Evolutionary conservation across 345 rosid species (phyloP).

Genomic region (Bruguiera sexangula): DNA sequence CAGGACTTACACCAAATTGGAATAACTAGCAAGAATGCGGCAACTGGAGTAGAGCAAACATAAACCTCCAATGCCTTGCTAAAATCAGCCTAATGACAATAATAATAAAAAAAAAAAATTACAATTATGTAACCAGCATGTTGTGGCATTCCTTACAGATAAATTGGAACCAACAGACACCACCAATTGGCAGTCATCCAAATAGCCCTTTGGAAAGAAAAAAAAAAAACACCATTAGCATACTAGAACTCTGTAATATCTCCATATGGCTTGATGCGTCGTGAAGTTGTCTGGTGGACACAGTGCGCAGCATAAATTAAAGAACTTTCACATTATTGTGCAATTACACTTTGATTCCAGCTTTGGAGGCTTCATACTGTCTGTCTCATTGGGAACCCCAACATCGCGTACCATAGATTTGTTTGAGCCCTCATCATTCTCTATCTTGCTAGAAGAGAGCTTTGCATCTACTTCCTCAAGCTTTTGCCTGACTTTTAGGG

Average conservation of each 20-base stretch:
- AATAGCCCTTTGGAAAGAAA: conserved; percentile 36
- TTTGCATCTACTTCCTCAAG: conserved; percentile 48
- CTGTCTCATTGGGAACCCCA: conserved; percentile 57
- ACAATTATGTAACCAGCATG: conserved; percentile 47
- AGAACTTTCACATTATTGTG: conserved; percentile 74
- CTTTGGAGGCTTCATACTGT: conserved; percentile 70
- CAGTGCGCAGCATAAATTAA: neutral
- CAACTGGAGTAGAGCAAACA: conserved; percentile 28
- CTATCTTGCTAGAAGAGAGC: conserved; percentile 37
- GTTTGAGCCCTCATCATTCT: conserved; percentile 74
- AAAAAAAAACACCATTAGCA: conserved; percentile 2
- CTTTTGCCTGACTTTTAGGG: conserved; percentile 53
- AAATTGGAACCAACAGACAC: conserved; percentile 31
- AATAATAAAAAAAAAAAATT: conserved; percentile 32
- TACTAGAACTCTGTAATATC: conserved; percentile 12
- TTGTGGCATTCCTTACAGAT: conserved; percentile 30
- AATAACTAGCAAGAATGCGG: conserved; percentile 23
- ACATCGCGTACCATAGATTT: conserved; percentile 54
- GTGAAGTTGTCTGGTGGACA: neutral
- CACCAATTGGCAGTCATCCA: conserved; percentile 32
- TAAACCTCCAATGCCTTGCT: conserved; percentile 37
- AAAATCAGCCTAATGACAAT: conserved; percentile 34
- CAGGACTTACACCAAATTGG: conserved; percentile 9
- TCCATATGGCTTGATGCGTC: neutral
- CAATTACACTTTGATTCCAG: conserved; percentile 96